phyloP scores from a whole-genome alignment of 371 early-diverging fungal genomes.

The Batrachochytrium dendrobatidis region DNA sequence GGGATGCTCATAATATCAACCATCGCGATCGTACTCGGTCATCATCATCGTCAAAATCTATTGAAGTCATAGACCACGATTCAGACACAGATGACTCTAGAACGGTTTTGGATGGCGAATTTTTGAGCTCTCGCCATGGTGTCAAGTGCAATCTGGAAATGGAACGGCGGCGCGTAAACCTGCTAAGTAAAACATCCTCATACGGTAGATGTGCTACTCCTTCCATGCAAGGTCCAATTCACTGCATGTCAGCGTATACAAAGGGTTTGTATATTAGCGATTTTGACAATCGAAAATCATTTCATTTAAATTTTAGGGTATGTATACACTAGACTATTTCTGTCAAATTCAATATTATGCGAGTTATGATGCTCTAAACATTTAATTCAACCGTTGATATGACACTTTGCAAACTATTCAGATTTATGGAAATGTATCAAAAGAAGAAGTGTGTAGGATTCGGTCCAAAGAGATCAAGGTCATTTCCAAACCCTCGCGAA shows the following conservation, averaged over 20 bases:
- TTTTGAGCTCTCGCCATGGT: background rate
- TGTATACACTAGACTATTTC: no score
- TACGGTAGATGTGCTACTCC: background rate
- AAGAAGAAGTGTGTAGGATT: background rate
- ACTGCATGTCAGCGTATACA: background rate
- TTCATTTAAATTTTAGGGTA: background rate
- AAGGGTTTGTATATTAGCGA: background rate
- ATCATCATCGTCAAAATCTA: no score
- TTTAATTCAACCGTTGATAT: background rate
- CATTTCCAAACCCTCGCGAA: slow-evolving; percentile 6
- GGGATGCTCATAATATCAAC: no score
- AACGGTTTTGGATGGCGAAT: background rate
- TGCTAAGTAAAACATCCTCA: background rate
- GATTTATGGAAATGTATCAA: background rate
- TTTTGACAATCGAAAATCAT: background rate
- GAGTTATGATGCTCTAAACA: no score
- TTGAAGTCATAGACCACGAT: no score
- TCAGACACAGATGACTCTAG: no score
- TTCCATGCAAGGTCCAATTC: background rate
- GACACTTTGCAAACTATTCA: background rate
- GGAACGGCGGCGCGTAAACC: background rate
- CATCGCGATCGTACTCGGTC: no score
- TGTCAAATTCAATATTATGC: no score
- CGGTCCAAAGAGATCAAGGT: slow-evolving; percentile 2
- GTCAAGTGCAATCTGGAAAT: background rate